Percentiles rank a stretch among this genome's conserved stretches.
phyloP scores from a whole-genome alignment of 441 rosid species.

The Dalechampia spathulata region DNA sequence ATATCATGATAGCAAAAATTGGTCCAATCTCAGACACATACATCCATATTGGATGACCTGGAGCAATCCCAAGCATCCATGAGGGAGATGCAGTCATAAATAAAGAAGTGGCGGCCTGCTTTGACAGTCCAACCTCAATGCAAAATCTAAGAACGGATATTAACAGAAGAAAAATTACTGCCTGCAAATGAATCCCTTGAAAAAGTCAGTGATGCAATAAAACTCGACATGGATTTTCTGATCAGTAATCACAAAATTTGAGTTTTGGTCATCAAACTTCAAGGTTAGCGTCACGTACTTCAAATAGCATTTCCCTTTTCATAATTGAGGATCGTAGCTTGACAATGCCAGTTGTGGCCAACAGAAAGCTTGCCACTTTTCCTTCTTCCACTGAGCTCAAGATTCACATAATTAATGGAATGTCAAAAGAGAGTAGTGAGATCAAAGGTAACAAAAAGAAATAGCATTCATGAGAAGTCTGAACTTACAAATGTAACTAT shows the following conservation, averaged over 20 bases:
- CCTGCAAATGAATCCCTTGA: conserved; percentile 43
- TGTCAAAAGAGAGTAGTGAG: conserved; percentile 12
- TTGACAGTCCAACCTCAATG: conserved; percentile 81
- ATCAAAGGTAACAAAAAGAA: conserved; percentile 4
- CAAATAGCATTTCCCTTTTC: conserved; percentile 46
- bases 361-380: conserved; percentile 84
- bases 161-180: conserved; percentile 52
- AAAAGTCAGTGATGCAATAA: conserved; percentile 20
- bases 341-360: conserved; percentile 76
- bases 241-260: neutral
- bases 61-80: conserved; percentile 58
- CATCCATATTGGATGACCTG: conserved; percentile 47
- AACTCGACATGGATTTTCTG: neutral
- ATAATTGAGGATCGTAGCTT: conserved; percentile 57
- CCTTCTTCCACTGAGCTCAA: conserved; percentile 86
- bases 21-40: conserved; percentile 52
- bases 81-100: conserved; percentile 70
- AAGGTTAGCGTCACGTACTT: conserved; percentile 42
- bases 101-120: conserved; percentile 92
- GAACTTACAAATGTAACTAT: conserved; percentile 88
- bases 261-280: neutral
- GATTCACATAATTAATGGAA: conserved; percentile 6
- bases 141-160: conserved; percentile 60
- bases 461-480: conserved; percentile 3
- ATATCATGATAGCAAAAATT: conserved; percentile 33